Conservation (phyloP, 441 rosid genomes). For the Rhodomyrtus psidioides region DNA sequence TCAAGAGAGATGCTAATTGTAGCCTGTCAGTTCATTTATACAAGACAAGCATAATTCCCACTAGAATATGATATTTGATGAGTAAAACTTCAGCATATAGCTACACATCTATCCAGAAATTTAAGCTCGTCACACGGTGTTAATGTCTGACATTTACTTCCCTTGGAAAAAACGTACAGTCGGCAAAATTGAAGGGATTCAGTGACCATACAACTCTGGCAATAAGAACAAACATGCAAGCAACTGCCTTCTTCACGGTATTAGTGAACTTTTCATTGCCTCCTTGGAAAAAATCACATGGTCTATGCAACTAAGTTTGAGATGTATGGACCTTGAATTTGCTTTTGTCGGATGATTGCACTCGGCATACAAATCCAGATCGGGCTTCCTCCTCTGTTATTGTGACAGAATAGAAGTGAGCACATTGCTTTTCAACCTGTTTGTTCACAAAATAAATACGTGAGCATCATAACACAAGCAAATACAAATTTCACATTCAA, state of each 20-base stretch:
- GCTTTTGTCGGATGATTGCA: slow-evolving; percentile 89
- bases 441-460: slow-evolving; percentile 15
- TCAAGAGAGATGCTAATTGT: no score
- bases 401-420: slow-evolving; percentile 86
- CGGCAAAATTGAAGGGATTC: background rate
- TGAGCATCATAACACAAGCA: slow-evolving; percentile 6
- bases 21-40: background rate
- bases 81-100: background rate
- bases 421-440: slow-evolving; percentile 98
- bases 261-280: background rate
- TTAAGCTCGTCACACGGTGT: background rate
- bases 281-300: background rate
- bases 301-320: background rate
- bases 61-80: background rate
- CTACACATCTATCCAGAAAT: background rate
- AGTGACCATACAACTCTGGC: background rate
- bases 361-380: slow-evolving; percentile 82
- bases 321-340: slow-evolving; percentile 69
- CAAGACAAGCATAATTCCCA: background rate
- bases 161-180: background rate
- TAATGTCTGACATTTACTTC: background rate
- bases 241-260: background rate
- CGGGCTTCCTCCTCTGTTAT: slow-evolving; percentile 85
- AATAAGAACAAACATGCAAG: background rate
- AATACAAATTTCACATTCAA: slow-evolving; percentile 3